Percentiles rank a stretch among this genome's conserved stretches.
Conservation (phyloP, 2,329 filamentous ascomycete species). For the Lachnellula arida region DNA sequence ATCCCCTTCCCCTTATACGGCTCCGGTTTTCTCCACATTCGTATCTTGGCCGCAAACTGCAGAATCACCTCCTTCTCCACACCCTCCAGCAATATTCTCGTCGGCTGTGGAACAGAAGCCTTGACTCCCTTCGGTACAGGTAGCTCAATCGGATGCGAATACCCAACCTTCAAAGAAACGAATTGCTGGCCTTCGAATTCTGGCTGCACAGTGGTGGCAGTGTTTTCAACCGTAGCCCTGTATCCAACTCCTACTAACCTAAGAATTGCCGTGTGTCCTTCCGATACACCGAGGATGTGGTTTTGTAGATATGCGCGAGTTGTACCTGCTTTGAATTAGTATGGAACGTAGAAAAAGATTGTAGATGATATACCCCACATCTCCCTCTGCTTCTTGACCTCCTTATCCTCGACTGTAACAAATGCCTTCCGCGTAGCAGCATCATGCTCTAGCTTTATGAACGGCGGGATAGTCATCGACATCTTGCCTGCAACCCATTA, state of each 20-base stretch:
- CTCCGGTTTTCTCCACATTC: slow-evolving; percentile 85
- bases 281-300: slow-evolving; percentile 87
- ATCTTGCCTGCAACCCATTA: slow-evolving; percentile 55
- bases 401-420: slow-evolving; percentile 64
- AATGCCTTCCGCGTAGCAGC: slow-evolving; percentile 55
- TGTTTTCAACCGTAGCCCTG: slow-evolving; percentile 78
- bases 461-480: slow-evolving; percentile 73
- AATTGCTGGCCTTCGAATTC: slow-evolving; percentile 81
- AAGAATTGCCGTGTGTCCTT: slow-evolving; percentile 91
- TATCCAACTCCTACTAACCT: slow-evolving; percentile 94
- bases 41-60: slow-evolving; percentile 84
- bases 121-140: slow-evolving; percentile 76
- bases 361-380: slow-evolving; percentile 75
- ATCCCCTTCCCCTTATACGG: slow-evolving; percentile 99
- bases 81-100: slow-evolving; percentile 84
- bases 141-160: slow-evolving; percentile 91
- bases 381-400: slow-evolving; percentile 71
- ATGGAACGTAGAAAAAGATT: not conserved
- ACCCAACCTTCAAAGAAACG: slow-evolving; percentile 90
- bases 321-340: slow-evolving; percentile 56
- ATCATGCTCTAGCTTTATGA: slow-evolving; percentile 68
- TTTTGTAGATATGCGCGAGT: slow-evolving; percentile 86
- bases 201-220: slow-evolving; percentile 59
- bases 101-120: slow-evolving; percentile 85
- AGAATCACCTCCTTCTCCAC: slow-evolving; percentile 81